phyloP scores from a whole-genome alignment of 306 rosid genomes.

The Amphicarpaea edgeworthii region DNA sequence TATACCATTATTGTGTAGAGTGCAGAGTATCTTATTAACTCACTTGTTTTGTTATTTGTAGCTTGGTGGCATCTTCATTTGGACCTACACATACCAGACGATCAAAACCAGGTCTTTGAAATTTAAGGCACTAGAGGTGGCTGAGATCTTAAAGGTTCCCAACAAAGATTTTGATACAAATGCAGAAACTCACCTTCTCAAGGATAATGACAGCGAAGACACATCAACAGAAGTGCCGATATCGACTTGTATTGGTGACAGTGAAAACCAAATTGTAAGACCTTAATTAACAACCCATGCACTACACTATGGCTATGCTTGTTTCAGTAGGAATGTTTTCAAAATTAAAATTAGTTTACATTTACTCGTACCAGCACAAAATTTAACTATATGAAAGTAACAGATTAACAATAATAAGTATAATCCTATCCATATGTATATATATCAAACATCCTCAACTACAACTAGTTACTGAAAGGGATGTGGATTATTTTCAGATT shows the following conservation, averaged over 20 bases:
- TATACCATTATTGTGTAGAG: not conserved
- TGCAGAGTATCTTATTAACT: not conserved
- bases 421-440: not conserved
- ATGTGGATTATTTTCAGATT: constrained; percentile 49
- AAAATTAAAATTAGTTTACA: constrained; percentile 16
- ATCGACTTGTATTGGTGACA: constrained; percentile 42
- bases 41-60: constrained; percentile 41
- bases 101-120: constrained; percentile 54
- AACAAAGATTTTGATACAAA: constrained; percentile 54
- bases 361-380: not conserved
- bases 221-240: constrained; percentile 36
- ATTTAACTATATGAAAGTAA: constrained; percentile 33
- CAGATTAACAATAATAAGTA: constrained; percentile 6
- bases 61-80: constrained; percentile 88
- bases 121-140: constrained; percentile 62
- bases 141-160: constrained; percentile 49
- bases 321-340: constrained; percentile 3
- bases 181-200: constrained; percentile 65
- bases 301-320: constrained; percentile 6
- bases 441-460: constrained; percentile 2
- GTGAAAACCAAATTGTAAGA: constrained; percentile 61
- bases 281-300: not conserved
- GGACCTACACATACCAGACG: constrained; percentile 79
- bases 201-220: constrained; percentile 42
- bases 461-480: constrained; percentile 27